Conservation (phyloP, 2,329 filamentous ascomycete genomes). For the Emmonsiellopsis sp. region DNA sequence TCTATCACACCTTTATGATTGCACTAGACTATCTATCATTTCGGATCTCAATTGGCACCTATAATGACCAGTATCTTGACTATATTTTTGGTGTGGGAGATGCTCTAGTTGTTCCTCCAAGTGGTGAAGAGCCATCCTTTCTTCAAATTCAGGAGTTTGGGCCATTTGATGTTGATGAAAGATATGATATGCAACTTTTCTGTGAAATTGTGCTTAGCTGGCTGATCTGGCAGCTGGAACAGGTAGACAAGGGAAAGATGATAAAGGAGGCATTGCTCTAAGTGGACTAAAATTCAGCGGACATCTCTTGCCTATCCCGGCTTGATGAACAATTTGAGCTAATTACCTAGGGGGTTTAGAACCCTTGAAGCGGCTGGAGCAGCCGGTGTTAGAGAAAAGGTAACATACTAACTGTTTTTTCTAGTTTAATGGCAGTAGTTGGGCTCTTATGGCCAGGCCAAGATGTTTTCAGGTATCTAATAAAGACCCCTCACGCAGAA, state of each 20-base stretch:
- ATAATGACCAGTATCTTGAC: conserved; percentile 4
- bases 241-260: not conserved
- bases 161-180: conserved; percentile 2
- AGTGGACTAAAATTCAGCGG: too few relatives aligned
- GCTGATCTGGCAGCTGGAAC: conserved; percentile 2
- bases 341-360: too few relatives aligned
- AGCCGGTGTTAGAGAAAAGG: too few relatives aligned
- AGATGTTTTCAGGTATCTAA: too few relatives aligned
- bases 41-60: conserved; percentile 6
- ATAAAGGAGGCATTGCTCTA: not conserved
- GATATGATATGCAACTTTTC: not conserved
- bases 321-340: too few relatives aligned
- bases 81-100: conserved; percentile 5
- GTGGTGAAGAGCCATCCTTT: not conserved
- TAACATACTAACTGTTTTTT: too few relatives aligned
- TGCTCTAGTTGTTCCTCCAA: not conserved
- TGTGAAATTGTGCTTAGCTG: conserved; percentile 2
- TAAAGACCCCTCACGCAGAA: too few relatives aligned
- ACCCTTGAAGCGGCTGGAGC: too few relatives aligned
- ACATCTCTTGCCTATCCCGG: too few relatives aligned
- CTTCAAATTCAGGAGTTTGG: conserved; percentile 8
- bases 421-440: too few relatives aligned
- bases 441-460: too few relatives aligned
- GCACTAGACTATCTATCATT: conserved; percentile 4
- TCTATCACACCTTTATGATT: conserved; percentile 1